Percentiles rank a stretch among this genome's conserved stretches.
phyloP scores from a whole-genome alignment of 169 alveolate species.

The Amoebophrya sp. region DNA sequence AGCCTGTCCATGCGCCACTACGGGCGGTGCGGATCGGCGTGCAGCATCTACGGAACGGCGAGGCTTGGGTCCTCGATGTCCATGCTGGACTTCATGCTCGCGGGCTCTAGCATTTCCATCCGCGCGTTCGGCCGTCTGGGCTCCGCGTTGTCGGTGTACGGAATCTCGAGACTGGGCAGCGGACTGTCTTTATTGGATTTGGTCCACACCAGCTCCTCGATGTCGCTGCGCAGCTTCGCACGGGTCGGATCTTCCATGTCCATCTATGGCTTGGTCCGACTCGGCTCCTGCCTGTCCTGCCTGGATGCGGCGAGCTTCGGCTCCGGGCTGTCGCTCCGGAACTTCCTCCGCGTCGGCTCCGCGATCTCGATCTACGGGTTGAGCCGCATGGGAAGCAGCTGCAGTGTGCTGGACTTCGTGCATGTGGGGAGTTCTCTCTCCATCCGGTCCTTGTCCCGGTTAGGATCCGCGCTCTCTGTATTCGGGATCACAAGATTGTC shows the following conservation, averaged over 20 bases:
- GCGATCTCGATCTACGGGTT: neutral
- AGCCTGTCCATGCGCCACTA: neutral
- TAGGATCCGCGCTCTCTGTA: neutral
- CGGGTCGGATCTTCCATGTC: neutral
- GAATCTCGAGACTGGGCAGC: neutral
- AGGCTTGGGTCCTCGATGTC: neutral
- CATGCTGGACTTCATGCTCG: conserved; percentile 8
- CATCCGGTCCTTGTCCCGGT: neutral
- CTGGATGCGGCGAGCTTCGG: neutral
- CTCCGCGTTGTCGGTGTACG: neutral
- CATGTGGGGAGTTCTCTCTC: neutral
- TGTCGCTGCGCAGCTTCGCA: neutral
- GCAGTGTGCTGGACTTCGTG: conserved; percentile 29
- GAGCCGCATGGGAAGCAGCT: neutral
- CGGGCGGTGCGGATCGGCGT: neutral
- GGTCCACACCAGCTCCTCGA: neutral
- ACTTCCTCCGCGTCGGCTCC: conserved; percentile 13
- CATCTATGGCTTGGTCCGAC: conserved; percentile 25
- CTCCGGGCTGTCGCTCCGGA: neutral
- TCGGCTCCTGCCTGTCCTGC: neutral
- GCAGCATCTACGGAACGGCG: conserved; percentile 26
- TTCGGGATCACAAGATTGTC: neutral
- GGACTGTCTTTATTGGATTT: neutral
- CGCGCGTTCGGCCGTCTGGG: conserved; percentile 31
- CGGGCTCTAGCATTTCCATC: neutral